Evolutionary conservation across 139 green algal species (phyloP), one percentile per base, ranked within the genome.

Genomic region (Tetradesmus obliquus): DNA sequence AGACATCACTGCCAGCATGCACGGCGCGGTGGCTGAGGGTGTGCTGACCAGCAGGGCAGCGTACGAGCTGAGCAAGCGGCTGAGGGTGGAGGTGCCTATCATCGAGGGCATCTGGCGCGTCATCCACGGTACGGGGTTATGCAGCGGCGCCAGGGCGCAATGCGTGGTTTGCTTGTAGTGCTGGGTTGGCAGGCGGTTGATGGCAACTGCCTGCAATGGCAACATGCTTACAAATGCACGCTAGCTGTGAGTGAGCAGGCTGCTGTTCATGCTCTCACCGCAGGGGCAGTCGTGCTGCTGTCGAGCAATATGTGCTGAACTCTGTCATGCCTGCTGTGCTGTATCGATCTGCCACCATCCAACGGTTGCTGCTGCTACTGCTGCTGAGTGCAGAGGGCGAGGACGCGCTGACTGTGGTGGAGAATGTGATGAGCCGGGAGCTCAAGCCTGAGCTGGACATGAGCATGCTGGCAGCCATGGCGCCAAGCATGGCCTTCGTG

Each of bases 101-200:
- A 97, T 99, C 10, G 90, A 96, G 13, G 97, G 97, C n/a, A 98
- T 98, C 66, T 97, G 96, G 94, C 84, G 90, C 66, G 95, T 96
- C 51, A 92, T 96, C 17, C 92, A 96, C 84, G 88, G 93, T 95
- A 66, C 45, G 93, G 5, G 54, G 5, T 24, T 53, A 15, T 72
- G 55, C 17, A 45, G 32, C 32, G 32, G 32, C 32, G 32, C 32
- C 32, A 45, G 32, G 45, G 22, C 22, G 53, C 9, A 7, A 32
- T 69, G 13, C 5, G 4, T 8, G 6, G 17, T 24, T 9, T 45
- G 32, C 32, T 45, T 45, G 32, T 45, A 83, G 9, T 83, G 53
- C 13, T 91, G 57, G 51, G 17, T 24, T 32, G 6, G 19, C 55
- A 86, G 51, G 15, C 6, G 7, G 22, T 91, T 62, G 53, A 51